A percentile compares a stretch with the other conserved stretches of the same genome.
These are phyloP conservation scores for Erodium moschatum DNA, from an alignment of 441 rosid species.

Conservation along the genomic window DNA sequence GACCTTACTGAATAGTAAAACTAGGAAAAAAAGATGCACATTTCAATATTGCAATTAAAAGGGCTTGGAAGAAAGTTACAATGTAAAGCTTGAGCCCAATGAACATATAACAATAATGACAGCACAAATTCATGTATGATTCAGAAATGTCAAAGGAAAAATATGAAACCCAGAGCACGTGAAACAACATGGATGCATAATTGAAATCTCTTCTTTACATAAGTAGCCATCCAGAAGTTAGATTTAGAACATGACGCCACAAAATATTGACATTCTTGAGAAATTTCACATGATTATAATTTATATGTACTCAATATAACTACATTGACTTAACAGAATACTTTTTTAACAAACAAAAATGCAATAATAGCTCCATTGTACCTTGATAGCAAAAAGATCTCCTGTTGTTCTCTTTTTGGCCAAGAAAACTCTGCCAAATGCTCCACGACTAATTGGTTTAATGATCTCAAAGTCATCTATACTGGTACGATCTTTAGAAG, in stretches of 20 bases:
- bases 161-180: neutral
- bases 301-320: neutral
- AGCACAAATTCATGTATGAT: neutral
- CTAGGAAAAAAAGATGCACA: neutral
- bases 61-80: neutral
- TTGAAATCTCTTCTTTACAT: neutral
- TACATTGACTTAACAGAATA: neutral
- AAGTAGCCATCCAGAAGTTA: neutral
- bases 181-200: neutral
- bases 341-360: neutral
- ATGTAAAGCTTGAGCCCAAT: neutral
- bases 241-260: neutral
- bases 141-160: neutral
- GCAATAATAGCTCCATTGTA: constrained; percentile 18
- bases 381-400: constrained; percentile 97
- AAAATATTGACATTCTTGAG: neutral
- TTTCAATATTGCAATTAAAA: neutral
- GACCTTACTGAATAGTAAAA: neutral
- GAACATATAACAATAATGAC: constrained; percentile 4
- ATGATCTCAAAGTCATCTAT: constrained; percentile 98
- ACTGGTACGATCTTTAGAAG: constrained; percentile 78
- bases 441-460: constrained; percentile 98
- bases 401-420: constrained; percentile 97
- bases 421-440: constrained; percentile 94
- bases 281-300: neutral